Evolutionary conservation across 2,329 filamentous ascomycete genomes (phyloP).

Genomic region (Neofusicoccum kwambonambiense): DNA sequence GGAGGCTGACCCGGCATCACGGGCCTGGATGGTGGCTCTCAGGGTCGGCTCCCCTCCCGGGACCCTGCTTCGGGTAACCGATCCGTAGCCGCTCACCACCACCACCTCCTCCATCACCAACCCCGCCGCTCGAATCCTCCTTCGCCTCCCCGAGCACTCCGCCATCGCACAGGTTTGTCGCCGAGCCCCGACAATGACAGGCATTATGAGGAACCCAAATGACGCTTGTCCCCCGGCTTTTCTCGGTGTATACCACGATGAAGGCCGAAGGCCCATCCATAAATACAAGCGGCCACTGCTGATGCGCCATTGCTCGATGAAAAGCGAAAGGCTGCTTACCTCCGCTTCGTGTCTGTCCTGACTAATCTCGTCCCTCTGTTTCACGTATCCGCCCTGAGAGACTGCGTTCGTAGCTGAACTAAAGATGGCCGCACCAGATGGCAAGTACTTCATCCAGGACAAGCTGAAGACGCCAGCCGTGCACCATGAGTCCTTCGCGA

Average conservation of each 20-base stretch:
- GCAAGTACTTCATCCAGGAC: constrained; percentile 48
- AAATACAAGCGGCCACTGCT: too few species aligned
- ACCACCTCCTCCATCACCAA: neutral
- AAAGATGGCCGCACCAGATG: constrained; percentile 42
- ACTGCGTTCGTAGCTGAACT: neutral
- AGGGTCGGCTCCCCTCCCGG: constrained; percentile 5
- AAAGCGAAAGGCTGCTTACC: neutral
- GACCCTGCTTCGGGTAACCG: neutral
- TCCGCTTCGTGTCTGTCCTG: neutral
- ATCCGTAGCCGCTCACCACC: neutral
- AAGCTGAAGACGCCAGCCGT: constrained; percentile 41
- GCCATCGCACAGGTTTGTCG: neutral
- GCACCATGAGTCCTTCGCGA: constrained; percentile 48
- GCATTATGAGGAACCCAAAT: neutral
- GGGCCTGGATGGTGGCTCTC: too few species aligned
- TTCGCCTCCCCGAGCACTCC: neutral
- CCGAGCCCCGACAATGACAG: neutral
- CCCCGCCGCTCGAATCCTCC: neutral
- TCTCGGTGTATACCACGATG: neutral
- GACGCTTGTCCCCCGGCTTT: neutral
- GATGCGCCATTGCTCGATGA: too few species aligned
- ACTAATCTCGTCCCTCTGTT: neutral
- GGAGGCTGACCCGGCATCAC: too few species aligned
- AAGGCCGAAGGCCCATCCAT: neutral
- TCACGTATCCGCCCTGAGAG: neutral